Conservation (phyloP, 768 basidiomycete genomes). For the Hemileccinum rubropunctum region DNA sequence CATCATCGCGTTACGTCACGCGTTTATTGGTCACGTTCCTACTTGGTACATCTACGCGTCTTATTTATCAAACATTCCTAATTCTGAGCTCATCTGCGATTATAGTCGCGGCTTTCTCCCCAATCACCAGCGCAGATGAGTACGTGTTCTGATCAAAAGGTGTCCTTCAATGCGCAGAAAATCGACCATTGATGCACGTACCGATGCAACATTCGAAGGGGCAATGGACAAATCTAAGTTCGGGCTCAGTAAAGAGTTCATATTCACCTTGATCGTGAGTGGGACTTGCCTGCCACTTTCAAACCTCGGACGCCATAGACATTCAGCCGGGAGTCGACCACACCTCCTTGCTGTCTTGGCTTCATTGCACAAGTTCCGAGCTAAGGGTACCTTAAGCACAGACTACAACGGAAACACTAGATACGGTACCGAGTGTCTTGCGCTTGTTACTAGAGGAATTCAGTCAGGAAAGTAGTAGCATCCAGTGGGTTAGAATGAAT, state of each 20-base stretch:
- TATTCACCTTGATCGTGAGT: background rate
- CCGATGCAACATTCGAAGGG: conserved; percentile 37
- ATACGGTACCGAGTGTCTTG: conserved; percentile 32
- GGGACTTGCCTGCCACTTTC: conserved; percentile 51
- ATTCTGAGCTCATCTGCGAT: conserved; percentile 24
- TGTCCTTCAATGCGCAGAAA: background rate
- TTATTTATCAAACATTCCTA: conserved; percentile 6
- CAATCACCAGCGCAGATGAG: conserved; percentile 24
- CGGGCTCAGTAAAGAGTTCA: background rate
- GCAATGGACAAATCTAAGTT: conserved; percentile 37
- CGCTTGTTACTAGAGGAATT: conserved; percentile 23
- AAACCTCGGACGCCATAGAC: conserved; percentile 59
- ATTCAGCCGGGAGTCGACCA: conserved; percentile 59
- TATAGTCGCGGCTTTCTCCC: conserved; percentile 24
- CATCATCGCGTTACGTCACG: conserved; percentile 31
- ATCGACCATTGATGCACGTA: conserved; percentile 8
- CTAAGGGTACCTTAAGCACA: conserved; percentile 26
- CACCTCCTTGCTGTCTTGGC: conserved; percentile 52
- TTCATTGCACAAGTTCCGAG: conserved; percentile 71
- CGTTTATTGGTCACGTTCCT: conserved; percentile 23
- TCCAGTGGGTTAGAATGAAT: background rate
- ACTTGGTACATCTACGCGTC: background rate
- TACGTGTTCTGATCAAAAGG: conserved; percentile 18
- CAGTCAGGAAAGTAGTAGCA: background rate
- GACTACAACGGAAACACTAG: background rate